These are phyloP conservation scores for Akanthomyces uredinophilus DNA, from an alignment of 2,329 filamentous ascomycete genomes.

Conservation along the genomic window DNA sequence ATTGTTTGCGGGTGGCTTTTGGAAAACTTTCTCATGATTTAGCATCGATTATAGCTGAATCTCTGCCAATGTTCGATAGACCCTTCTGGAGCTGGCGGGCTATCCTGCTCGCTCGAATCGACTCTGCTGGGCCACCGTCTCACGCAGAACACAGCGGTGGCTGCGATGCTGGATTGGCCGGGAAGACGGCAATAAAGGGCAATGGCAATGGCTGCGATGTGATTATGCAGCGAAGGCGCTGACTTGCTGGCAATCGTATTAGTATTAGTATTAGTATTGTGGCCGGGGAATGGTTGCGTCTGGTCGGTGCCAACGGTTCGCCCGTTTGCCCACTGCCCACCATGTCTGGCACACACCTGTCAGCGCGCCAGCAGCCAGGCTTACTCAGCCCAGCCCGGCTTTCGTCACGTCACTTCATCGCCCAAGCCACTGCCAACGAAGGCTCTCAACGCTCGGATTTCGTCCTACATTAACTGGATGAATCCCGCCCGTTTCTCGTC, in stretches of 20 bases:
- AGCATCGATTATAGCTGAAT: background rate
- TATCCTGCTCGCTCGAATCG: background rate
- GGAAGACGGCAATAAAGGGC: background rate
- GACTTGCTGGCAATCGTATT: background rate
- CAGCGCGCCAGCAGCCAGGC: background rate
- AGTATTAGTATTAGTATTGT: background rate
- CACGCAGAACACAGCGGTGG: background rate
- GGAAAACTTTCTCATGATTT: background rate
- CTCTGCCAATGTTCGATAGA: background rate
- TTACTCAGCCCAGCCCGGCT: constrained; percentile 14
- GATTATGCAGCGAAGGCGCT: background rate
- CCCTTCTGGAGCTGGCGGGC: background rate
- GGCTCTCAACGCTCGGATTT: constrained; percentile 9
- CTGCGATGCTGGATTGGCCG: background rate
- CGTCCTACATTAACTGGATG: constrained; percentile 15
- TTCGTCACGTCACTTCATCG: background rate
- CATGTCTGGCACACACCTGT: background rate
- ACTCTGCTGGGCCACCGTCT: background rate
- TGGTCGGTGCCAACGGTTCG: background rate
- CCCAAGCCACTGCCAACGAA: background rate
- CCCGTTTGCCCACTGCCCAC: background rate
- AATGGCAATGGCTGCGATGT: background rate
- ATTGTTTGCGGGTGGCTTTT: background rate
- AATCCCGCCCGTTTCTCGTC: constrained; percentile 15
- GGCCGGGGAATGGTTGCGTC: background rate